Base-by-base conservation (phyloP, 106 monocot genomes). In the Gastrodia elata region DNA sequence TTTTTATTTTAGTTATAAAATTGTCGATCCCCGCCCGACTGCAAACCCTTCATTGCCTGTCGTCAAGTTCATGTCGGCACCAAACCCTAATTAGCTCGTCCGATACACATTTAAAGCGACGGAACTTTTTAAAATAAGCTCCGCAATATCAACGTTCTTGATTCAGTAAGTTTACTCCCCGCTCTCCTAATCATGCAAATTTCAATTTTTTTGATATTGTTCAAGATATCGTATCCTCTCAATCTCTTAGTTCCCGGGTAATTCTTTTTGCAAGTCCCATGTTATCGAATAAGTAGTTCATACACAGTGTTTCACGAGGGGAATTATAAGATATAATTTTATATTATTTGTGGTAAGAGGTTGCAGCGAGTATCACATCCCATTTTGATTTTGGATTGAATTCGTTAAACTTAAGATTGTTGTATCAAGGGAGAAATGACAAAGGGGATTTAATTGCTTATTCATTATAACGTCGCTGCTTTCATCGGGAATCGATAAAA, bases 61-160 rank as follows among this genome's bases (percentile, higher is more conserved):
- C 38, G 34, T 64, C 20, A n/a, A n/a, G 34, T 71, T 64, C 42
- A 77, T 73, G 81, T 67, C 57, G 39, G 56, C 67, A 26, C 56
- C 67, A 26, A 73, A 73, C 77, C 81, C 81, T 82, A 82, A 69
- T 35, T 43, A 1, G 38, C 64, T 39, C 16, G 38, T 28, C 57
- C 79, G 79, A 68, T 69, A 20, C 57, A 55, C 18, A 18, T 20
- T 24, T 20, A 39, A 38, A 10, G 15, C 14, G 30, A 40, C 27
- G 38, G 38, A 69, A 68, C 25, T 18, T 41, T 74, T 58, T 57
- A 70, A 26, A 38, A 8, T 2, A 15, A 25, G 39, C 35, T 74
- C 11, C 35, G 25, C 27, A 71, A 28, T 32, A n/a, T 6, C 14
- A 56, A 26, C 40, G 30, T 11, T 18, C 26, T 18, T 11, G 38